phyloP scores from a whole-genome alignment of 352 stramenopile genomes.

The Phytophthora kernoviae region DNA sequence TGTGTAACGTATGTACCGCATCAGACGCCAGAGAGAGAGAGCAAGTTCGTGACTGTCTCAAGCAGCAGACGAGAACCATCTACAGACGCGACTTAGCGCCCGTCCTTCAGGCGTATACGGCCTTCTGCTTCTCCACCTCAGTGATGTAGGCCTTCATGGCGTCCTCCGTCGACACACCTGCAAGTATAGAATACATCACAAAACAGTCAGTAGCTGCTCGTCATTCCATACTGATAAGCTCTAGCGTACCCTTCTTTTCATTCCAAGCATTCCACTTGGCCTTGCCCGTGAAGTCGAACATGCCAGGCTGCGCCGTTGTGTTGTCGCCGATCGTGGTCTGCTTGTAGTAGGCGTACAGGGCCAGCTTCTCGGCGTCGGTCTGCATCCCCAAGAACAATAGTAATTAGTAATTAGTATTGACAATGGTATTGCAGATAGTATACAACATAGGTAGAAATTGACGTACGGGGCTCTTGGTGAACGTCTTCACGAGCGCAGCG shows the following conservation, averaged over 20 bases:
- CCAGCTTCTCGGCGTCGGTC: slow-evolving; percentile 91
- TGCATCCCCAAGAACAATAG: slow-evolving; percentile 14
- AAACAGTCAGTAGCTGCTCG: too few species aligned
- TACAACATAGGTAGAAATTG: not conserved
- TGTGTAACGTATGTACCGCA: not conserved
- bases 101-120: slow-evolving; percentile 72
- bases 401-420: slow-evolving; percentile 4
- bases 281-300: slow-evolving; percentile 89
- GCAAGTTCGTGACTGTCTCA: not conserved
- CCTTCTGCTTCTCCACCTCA: slow-evolving; percentile 86
- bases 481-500: slow-evolving; percentile 78
- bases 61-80: not conserved
- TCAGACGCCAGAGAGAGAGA: not conserved
- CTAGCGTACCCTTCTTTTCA: slow-evolving; percentile 64
- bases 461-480: slow-evolving; percentile 74
- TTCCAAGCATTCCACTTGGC: slow-evolving; percentile 91
- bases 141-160: slow-evolving; percentile 90
- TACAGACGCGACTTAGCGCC: slow-evolving; percentile 28
- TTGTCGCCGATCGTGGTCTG: slow-evolving; percentile 89
- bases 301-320: slow-evolving; percentile 79
- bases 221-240: too few species aligned
- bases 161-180: slow-evolving; percentile 70
- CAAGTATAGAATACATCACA: too few species aligned
- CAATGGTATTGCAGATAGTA: not conserved
- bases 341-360: slow-evolving; percentile 91